phyloP scores from a whole-genome alignment of 306 rosid genomes.

The Cucurbita pepo region DNA sequence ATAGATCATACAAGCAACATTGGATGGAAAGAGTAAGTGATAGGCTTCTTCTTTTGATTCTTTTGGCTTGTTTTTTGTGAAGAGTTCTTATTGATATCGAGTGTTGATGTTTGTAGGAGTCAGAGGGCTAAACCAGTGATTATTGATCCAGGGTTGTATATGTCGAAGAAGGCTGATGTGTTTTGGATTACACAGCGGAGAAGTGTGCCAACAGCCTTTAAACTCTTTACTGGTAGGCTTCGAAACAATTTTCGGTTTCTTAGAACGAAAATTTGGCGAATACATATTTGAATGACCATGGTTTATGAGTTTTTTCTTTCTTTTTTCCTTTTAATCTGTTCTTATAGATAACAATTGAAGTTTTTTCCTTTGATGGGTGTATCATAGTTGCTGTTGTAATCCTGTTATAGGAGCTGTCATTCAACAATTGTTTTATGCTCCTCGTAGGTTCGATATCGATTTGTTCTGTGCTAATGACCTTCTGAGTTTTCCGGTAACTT shows the following conservation, averaged over 20 bases:
- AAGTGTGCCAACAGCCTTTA: conserved; percentile 96
- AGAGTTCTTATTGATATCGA: conserved; percentile 7
- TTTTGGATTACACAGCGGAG: conserved; percentile 88
- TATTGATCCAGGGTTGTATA: conserved; percentile 87
- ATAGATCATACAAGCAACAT: conserved; percentile 90
- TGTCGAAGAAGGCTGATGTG: conserved; percentile 79
- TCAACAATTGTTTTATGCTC: not conserved
- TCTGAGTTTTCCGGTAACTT: not conserved
- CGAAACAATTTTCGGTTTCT: not conserved
- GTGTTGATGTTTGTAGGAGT: conserved; percentile 23
- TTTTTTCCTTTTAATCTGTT: not conserved
- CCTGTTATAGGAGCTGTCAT: not conserved
- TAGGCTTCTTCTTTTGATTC: not conserved
- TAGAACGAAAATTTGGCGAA: not conserved
- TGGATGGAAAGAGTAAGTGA: conserved; percentile 94
- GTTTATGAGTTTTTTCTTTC: not conserved
- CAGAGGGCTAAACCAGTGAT: conserved; percentile 85
- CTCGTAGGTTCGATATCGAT: not conserved
- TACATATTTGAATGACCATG: not conserved
- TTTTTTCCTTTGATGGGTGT: not conserved
- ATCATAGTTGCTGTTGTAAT: not conserved
- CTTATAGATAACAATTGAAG: not conserved
- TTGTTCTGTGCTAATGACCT: not conserved
- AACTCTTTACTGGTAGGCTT: conserved; percentile 69
- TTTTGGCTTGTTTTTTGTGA: not conserved